Conservation (phyloP, 495 filamentous ascomycete genomes). For the Xylaria flabelliformis region DNA sequence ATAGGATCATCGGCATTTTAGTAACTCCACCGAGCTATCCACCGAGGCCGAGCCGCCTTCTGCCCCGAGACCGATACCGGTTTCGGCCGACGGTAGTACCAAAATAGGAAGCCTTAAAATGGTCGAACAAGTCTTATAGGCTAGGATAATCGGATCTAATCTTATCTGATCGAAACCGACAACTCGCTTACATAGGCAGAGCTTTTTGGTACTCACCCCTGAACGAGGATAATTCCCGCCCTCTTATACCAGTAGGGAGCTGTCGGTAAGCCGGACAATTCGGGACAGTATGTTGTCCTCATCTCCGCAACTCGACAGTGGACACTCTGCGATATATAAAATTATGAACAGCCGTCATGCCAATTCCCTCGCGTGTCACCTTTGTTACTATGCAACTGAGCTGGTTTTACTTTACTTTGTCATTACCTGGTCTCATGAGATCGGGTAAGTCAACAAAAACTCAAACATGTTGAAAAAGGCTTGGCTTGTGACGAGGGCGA, state of each 20-base stretch:
- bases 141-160: conserved; percentile 35
- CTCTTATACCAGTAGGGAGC: background rate
- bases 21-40: conserved; percentile 1
- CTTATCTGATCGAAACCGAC: conserved; percentile 38
- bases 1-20: conserved; percentile 4
- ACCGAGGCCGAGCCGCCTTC: conserved; percentile 19
- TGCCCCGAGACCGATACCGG: conserved; percentile 24
- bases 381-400: background rate
- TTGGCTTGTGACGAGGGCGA: conserved; percentile 30
- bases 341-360: background rate
- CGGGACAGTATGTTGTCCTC: background rate
- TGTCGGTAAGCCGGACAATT: conserved; percentile 4
- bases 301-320: background rate
- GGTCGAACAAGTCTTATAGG: background rate
- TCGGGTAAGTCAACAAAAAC: background rate
- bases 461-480: conserved; percentile 36
- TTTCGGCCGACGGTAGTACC: conserved; percentile 16
- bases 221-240: conserved; percentile 1
- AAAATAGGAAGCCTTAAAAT: conserved; percentile 11
- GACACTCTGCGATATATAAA: background rate
- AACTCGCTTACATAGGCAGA: background rate
- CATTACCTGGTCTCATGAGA: background rate
- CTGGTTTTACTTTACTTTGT: background rate
- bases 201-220: background rate
- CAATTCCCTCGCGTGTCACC: background rate